These are phyloP conservation scores for Penicillium sp. DNA, from an alignment of 2,329 filamentous ascomycete species.

Conservation along the genomic window DNA sequence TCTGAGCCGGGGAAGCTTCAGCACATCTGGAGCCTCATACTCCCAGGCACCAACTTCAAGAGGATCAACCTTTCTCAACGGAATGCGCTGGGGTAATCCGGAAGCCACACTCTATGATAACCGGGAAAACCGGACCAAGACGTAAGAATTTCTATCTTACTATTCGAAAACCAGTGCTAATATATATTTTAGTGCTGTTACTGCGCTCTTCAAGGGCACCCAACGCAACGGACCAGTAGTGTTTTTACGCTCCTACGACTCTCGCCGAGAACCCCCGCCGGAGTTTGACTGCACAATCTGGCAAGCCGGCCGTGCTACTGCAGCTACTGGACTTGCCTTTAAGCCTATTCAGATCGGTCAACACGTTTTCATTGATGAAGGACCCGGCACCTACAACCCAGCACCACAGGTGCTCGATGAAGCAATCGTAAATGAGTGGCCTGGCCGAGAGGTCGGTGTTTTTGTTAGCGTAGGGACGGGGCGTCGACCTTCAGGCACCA, in stretches of 20 bases:
- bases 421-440: slow-evolving; percentile 90
- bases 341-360: slow-evolving; percentile 95
- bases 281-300: slow-evolving; percentile 95
- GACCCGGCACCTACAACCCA: slow-evolving; percentile 87
- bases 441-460: slow-evolving; percentile 85
- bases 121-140: slow-evolving; percentile 83
- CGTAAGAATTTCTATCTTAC: slow-evolving; percentile 57
- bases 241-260: slow-evolving; percentile 90
- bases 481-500: slow-evolving; percentile 72
- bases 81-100: slow-evolving; percentile 70
- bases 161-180: slow-evolving; percentile 13
- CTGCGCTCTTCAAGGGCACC: slow-evolving; percentile 85
- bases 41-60: slow-evolving; percentile 56
- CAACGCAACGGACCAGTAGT: slow-evolving; percentile 66
- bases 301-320: slow-evolving; percentile 95
- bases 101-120: slow-evolving; percentile 86
- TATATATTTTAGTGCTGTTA: slow-evolving; percentile 68
- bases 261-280: slow-evolving; percentile 82
- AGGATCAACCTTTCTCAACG: slow-evolving; percentile 45
- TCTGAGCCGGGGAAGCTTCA: slow-evolving; percentile 75
- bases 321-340: slow-evolving; percentile 86
- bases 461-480: slow-evolving; percentile 95
- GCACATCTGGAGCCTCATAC: slow-evolving; percentile 72
- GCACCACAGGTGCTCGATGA: slow-evolving; percentile 84
- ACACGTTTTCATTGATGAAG: slow-evolving; percentile 91